Percentiles rank a stretch among this genome's conserved stretches.
Evolutionary conservation across 225 moss, liverwort and hornwort genomes (phyloP).

Genomic region (Bryum argenteum): DNA sequence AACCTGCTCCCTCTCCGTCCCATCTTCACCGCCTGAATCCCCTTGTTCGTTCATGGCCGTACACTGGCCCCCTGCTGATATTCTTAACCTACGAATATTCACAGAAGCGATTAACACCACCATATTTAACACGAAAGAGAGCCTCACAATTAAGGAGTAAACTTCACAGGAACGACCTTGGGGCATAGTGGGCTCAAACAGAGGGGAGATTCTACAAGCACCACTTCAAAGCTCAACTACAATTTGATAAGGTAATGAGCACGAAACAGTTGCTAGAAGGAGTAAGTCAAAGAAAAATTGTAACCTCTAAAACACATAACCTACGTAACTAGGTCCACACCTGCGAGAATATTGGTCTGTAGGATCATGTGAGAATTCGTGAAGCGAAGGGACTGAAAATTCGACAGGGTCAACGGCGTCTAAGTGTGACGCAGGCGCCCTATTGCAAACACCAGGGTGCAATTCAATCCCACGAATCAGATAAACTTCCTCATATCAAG

Average conservation of each 20-base stretch:
- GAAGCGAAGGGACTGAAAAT: constrained; percentile 49
- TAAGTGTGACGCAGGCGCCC: background rate
- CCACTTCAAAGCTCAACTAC: constrained; percentile 6
- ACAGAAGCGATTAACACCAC: constrained; percentile 7
- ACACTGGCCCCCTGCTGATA: constrained; percentile 54
- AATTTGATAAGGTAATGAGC: background rate
- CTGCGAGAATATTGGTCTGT: constrained; percentile 32
- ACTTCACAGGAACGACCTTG: constrained; percentile 3
- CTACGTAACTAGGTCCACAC: constrained; percentile 27
- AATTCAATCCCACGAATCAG: constrained; percentile 24
- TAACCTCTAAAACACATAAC: constrained; percentile 17
- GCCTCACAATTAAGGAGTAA: background rate
- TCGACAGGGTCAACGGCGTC: constrained; percentile 43
- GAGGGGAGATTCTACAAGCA: background rate
- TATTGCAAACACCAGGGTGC: constrained; percentile 28
- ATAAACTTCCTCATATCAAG: constrained; percentile 9
- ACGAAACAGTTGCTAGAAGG: constrained; percentile 2
- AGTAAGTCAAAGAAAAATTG: constrained; percentile 6
- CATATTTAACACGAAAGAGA: background rate
- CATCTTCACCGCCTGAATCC: constrained; percentile 28
- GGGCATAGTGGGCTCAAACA: background rate
- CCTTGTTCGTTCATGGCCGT: constrained; percentile 45
- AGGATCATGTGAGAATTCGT: constrained; percentile 26
- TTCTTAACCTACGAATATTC: constrained; percentile 42
- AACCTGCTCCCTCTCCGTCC: constrained; percentile 13